Base-by-base conservation (phyloP, 805 yeast genomes). In the Ogataea trehaloabstinens region DNA sequence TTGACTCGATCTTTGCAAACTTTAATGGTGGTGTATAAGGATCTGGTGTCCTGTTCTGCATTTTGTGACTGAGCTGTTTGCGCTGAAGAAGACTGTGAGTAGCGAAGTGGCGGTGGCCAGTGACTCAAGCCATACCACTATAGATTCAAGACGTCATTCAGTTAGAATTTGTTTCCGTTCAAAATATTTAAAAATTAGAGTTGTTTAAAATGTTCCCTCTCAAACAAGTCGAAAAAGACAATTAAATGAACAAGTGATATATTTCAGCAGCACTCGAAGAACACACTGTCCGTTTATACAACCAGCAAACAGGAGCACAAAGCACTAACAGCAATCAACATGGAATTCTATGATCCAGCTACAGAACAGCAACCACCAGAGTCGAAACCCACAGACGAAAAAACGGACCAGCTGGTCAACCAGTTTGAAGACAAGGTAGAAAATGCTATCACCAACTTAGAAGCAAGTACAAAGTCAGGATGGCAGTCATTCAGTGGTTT, bases 11-110 rank as follows among this genome's bases (percentile, higher is more conserved):
- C 12, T 78, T 69, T 35, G 80, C 78, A 61, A 84, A 93, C 42
- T 88, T 71, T 43, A 90, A 67, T 2, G 99, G 98, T 0, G 96
- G 87, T 0, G 80, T 81, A 24, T 58, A 40, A 5, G 58, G 52
- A 16, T 53, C 56, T 5, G 53, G 52, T 6, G 39, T 34, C 20
- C 46, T 38, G 27, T 16, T 31, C 25, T 35, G 31, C 28, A 34
- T 38, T 12, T 10, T 28, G 24, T 34, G n/a, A n/a, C n/a, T n/a
- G n/a, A n/a, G n/a, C n/a, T n/a, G n/a, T 22, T 22, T 21, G 3
- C 24, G 17, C 13, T 8, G 16, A 10, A 31, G 4, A 18, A 31
- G 15, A n/a, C n/a, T n/a, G n/a, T n/a, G n/a, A n/a, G 28, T 7
- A n/a, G 27, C 12, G 12, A 24, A 24, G 27, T 24, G 27, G 27